These are phyloP conservation scores for Pyrus bretschneideri DNA, from an alignment of 306 rosid species.

Conservation along the genomic window DNA sequence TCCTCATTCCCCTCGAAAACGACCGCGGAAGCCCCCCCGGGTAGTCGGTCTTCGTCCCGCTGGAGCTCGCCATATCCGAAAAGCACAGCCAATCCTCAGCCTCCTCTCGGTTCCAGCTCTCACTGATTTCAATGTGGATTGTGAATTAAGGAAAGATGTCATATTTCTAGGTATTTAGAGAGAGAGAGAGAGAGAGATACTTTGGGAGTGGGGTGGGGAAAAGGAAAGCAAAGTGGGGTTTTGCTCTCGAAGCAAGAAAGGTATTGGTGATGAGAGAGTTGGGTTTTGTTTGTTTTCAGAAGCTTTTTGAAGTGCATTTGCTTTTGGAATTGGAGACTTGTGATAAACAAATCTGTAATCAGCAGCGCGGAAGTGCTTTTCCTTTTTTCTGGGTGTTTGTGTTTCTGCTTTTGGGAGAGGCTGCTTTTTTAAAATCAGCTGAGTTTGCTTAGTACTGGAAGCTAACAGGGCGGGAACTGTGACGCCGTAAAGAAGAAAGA, in stretches of 20 bases:
- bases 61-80: slow-evolving; percentile 68
- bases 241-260: slow-evolving; percentile 60
- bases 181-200: slow-evolving; percentile 32
- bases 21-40: slow-evolving; percentile 25
- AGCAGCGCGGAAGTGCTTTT: neutral
- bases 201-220: slow-evolving; percentile 61
- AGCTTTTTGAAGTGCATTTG: slow-evolving; percentile 17
- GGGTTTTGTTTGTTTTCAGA: neutral
- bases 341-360: slow-evolving; percentile 11
- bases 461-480: neutral
- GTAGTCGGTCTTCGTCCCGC: slow-evolving; percentile 54
- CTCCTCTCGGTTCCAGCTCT: neutral
- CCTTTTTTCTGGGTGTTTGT: neutral
- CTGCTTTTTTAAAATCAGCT: neutral
- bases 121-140: neutral
- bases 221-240: slow-evolving; percentile 5
- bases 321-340: slow-evolving; percentile 18
- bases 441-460: neutral
- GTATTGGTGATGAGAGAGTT: slow-evolving; percentile 22
- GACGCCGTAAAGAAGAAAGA: neutral
- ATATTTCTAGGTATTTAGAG: neutral
- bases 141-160: neutral
- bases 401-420: neutral
- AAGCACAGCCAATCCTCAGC: slow-evolving; percentile 5
- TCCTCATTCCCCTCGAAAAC: slow-evolving; percentile 39